phyloP scores from a whole-genome alignment of 257 asterid species.

The Solanum neorickii region DNA sequence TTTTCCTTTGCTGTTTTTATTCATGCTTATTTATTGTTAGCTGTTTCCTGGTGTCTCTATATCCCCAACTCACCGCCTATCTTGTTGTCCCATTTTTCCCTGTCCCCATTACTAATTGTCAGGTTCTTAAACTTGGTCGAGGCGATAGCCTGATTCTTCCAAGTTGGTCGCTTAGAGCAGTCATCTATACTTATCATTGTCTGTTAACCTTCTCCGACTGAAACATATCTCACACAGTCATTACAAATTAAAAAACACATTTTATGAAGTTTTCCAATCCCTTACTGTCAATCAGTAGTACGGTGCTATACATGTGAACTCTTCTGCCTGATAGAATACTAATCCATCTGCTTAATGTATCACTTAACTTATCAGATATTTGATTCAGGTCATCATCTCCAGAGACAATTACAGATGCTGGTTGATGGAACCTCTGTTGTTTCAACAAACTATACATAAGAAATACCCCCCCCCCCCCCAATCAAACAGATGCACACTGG shows the following conservation, averaged over 20 bases:
- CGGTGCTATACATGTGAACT: background rate
- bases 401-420: background rate
- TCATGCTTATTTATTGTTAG: background rate
- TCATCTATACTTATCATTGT: background rate
- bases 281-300: background rate
- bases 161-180: background rate
- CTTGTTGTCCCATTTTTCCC: background rate
- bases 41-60: background rate
- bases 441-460: background rate
- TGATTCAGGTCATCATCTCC: background rate
- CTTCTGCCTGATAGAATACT: background rate
- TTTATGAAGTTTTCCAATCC: background rate
- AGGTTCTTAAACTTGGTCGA: background rate
- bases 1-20: background rate
- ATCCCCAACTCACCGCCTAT: background rate
- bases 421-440: background rate
- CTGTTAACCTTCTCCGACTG: background rate
- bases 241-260: background rate
- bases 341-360: background rate
- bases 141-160: background rate
- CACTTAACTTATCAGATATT: background rate
- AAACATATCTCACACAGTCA: background rate
- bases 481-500: background rate
- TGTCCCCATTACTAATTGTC: background rate
- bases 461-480: background rate